phyloP scores from a whole-genome alignment of 1,139 yeast species.

The Suhomyces maxii region DNA sequence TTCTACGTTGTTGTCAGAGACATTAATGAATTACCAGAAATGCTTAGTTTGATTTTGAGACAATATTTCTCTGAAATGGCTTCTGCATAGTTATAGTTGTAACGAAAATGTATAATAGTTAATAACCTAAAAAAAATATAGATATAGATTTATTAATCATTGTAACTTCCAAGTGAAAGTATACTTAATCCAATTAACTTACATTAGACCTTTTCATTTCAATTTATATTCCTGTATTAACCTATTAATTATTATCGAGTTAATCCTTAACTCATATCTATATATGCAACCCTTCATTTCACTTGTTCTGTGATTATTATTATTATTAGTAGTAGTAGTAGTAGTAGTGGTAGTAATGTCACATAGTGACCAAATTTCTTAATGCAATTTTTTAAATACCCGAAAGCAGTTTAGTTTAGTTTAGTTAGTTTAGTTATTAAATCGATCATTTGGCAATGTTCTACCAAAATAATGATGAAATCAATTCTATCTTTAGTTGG shows the following conservation, averaged over 20 bases:
- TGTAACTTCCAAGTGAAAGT: neutral
- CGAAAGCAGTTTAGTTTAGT: no score
- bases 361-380: neutral
- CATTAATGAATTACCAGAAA: constrained; percentile 86
- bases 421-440: no score
- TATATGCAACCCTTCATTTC: neutral
- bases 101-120: constrained; percentile 1
- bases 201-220: neutral
- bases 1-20: constrained; percentile 92
- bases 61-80: constrained; percentile 81
- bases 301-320: neutral
- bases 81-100: constrained; percentile 16
- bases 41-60: constrained; percentile 83
- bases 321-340: no score
- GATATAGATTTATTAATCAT: neutral
- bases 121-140: neutral
- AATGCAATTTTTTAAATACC: neutral
- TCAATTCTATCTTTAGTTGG: no score
- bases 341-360: no score
- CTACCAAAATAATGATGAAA: no score
- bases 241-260: neutral
- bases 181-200: neutral
- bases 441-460: neutral
- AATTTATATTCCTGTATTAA: neutral
- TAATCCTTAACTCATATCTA: neutral